Percentiles rank a stretch among this genome's conserved stretches.
These are phyloP conservation scores for Henckelia pumila DNA, from an alignment of 257 asterid species.

Conservation along the genomic window DNA sequence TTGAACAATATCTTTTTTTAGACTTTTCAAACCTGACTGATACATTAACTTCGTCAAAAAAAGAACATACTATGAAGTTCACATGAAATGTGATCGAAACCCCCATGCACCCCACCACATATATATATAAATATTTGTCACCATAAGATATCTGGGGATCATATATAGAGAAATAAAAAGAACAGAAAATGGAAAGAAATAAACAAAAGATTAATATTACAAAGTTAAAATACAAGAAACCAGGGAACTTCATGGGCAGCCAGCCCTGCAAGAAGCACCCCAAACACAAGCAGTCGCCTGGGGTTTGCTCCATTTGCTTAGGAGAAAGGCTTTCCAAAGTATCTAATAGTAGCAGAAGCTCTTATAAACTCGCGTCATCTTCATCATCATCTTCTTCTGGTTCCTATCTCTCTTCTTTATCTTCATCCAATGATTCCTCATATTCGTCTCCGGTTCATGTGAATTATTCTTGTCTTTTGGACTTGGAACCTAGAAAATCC, in stretches of 20 bases:
- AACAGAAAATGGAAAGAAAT: constrained; percentile 23
- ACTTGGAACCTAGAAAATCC: constrained; percentile 22
- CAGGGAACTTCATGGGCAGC: constrained; percentile 29
- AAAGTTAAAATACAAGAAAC: constrained; percentile 11
- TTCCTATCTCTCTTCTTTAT: constrained; percentile 49
- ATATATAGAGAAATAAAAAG: no score
- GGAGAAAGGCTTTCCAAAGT: constrained; percentile 48
- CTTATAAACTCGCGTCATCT: constrained; percentile 9
- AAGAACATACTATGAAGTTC: constrained; percentile 42
- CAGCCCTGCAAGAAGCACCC: constrained; percentile 62
- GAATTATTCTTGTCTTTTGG: constrained; percentile 6
- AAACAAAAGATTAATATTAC: constrained; percentile 28
- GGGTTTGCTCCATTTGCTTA: constrained; percentile 72
- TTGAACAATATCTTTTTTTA: neutral
- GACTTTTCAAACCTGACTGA: constrained; percentile 42
- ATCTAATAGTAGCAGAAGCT: constrained; percentile 18
- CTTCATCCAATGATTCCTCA: constrained; percentile 53
- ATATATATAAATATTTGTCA: constrained; percentile 5
- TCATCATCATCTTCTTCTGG: constrained; percentile 38
- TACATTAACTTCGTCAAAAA: constrained; percentile 38
- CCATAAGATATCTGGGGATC: neutral
- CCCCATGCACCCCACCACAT: constrained; percentile 21
- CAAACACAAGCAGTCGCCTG: constrained; percentile 63
- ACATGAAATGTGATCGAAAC: constrained; percentile 57
- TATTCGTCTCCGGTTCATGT: constrained; percentile 49